phyloP scores from a whole-genome alignment of 2,329 filamentous ascomycete species.

The Sporothrix euskadiensis region DNA sequence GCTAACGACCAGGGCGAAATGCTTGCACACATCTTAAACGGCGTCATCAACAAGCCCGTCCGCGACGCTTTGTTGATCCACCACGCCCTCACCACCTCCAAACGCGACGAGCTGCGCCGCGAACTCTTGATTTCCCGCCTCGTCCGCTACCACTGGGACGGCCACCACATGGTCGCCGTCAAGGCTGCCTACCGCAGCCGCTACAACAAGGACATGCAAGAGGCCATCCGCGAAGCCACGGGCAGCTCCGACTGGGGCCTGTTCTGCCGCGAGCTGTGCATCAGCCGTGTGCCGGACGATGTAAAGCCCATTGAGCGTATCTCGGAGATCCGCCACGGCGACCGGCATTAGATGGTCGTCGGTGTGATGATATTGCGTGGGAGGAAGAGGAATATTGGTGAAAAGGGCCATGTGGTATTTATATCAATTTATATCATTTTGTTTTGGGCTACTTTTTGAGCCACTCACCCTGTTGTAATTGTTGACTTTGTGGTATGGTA shows the following conservation, averaged over 20 bases:
- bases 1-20: slow-evolving; percentile 73
- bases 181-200: slow-evolving; percentile 78
- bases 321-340: slow-evolving; percentile 32
- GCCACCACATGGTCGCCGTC: slow-evolving; percentile 73
- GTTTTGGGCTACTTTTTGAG: no score
- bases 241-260: slow-evolving; percentile 69
- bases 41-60: slow-evolving; percentile 91
- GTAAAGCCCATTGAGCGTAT: slow-evolving; percentile 55
- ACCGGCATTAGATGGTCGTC: slow-evolving; percentile 9
- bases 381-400: no score
- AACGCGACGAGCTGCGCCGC: slow-evolving; percentile 69
- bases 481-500: no score
- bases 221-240: slow-evolving; percentile 76
- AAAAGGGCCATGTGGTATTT: background rate
- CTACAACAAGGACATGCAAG: slow-evolving; percentile 72
- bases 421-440: background rate
- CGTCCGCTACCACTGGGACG: slow-evolving; percentile 91
- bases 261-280: slow-evolving; percentile 72
- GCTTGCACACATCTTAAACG: slow-evolving; percentile 92
- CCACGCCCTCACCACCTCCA: slow-evolving; percentile 78
- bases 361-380: background rate
- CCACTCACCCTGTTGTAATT: no score
- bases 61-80: slow-evolving; percentile 88
- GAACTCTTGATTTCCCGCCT: slow-evolving; percentile 86
- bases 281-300: slow-evolving; percentile 61